These are phyloP conservation scores for Aspergillus novofumigatus DNA, from an alignment of 2,329 filamentous ascomycete genomes.

Conservation along the genomic window DNA sequence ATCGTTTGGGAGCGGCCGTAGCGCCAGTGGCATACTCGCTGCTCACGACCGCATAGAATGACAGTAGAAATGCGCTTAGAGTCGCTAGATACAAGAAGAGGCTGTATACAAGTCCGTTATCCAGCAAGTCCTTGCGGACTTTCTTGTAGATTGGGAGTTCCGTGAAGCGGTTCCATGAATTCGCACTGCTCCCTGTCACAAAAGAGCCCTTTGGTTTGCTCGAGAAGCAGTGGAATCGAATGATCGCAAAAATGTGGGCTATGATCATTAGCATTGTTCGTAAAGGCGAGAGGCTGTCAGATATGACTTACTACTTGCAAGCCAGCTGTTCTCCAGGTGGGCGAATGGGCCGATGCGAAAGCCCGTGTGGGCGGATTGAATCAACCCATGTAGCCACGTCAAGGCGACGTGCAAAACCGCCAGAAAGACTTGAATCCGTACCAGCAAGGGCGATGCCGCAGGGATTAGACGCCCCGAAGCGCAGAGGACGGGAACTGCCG, in stretches of 20 bases:
- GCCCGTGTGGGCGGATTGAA: conserved; percentile 18
- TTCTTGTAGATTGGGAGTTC: conserved; percentile 3
- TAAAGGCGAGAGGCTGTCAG: neutral
- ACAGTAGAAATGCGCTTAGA: neutral
- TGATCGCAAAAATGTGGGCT: conserved; percentile 21
- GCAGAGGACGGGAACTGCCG: conserved; percentile 17
- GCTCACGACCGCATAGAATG: neutral
- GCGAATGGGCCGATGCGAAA: conserved; percentile 21
- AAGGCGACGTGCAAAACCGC: conserved; percentile 9
- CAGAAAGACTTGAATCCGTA: conserved; percentile 13
- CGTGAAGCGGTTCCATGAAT: conserved; percentile 19
- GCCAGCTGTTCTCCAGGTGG: conserved; percentile 27
- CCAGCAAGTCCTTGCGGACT: conserved; percentile 13
- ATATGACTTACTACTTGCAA: conserved; percentile 19
- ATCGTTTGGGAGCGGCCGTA: neutral
- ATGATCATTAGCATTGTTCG: neutral
- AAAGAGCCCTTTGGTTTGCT: conserved; percentile 26
- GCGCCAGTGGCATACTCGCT: neutral
- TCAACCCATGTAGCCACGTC: conserved; percentile 19
- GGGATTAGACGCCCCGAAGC: conserved; percentile 14
- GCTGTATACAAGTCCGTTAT: conserved; percentile 17
- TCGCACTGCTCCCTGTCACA: conserved; percentile 26
- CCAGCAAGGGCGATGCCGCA: conserved; percentile 1
- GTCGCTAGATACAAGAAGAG: conserved; percentile 11
- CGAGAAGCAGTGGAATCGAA: conserved; percentile 21